Base-by-base conservation (phyloP, 345 rosid species). In the Pseudoturritis turrita region DNA sequence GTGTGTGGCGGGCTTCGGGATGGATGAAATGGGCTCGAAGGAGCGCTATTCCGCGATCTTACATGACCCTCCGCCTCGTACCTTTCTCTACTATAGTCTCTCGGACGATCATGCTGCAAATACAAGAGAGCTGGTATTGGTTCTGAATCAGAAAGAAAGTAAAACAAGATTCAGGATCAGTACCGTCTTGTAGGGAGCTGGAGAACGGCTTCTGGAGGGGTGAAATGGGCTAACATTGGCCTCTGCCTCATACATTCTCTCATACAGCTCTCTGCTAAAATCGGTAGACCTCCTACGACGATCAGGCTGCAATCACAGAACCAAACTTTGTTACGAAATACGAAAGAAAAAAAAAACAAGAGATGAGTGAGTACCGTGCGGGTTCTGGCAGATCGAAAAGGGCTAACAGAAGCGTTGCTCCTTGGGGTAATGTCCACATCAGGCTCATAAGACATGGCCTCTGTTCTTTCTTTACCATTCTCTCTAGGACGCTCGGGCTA, bases 191-290 rank as follows among this genome's bases (percentile, higher is more conserved):
- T 54, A 54, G 46, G 77, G 64, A 72, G 77, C 64, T 43, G 77
- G 77, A 33, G 77, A 72, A 17, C 77, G 70, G 77, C 77, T 72
- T 25, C 77, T 55, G 31, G 71, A 73, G 35, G 77, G 77, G 41
- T 73, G 77, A 56, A 73, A 73, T 39, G 77, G 77, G 71, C 77
- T 73, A 43, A 73, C 77, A 37, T 65, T 73, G 51, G 77, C 71
- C 40, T 73, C 59, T 25, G 77, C 71, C 35, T 73, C 70, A 44
- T 63, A 63, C 64, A 53, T 63, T 72, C 57, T 53, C 29, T 72
- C 77, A 25, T 64, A 15, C 31, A 63, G 15, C 57, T 73, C 65
- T 73, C 63, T 73, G 59, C 43, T 73, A 55, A 55, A 35, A 1
- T 73, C 77, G 6, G 12, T 45, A 45, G 77, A 73, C 65, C 77